Conservation (phyloP, 192 early-diverging fungal species). For the Backusella mclennaniae region DNA sequence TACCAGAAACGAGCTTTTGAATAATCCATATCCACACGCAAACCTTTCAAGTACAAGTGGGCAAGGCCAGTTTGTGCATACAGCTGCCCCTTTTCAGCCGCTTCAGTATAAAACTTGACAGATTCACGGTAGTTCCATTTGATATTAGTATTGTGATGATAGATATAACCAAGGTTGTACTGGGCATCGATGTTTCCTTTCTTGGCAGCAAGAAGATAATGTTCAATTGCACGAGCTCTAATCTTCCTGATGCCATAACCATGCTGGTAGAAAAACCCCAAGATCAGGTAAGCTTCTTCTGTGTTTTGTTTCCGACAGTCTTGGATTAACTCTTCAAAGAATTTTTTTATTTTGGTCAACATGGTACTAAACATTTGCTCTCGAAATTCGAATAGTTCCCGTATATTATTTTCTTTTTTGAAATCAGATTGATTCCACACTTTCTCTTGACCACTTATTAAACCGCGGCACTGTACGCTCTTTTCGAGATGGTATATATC, state of each 20-base stretch:
- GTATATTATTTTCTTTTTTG: not conserved
- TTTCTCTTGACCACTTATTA: not conserved
- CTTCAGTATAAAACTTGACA: not conserved
- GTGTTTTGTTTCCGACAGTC: not conserved
- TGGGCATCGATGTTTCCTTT: not conserved
- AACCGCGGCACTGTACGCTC: not conserved
- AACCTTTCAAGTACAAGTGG: not conserved
- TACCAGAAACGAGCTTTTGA: not conserved
- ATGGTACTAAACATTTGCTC: not conserved
- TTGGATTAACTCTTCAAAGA: not conserved
- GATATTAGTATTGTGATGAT: not conserved
- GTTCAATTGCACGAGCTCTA: not conserved
- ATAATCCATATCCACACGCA: not conserved
- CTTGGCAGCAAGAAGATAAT: not conserved
- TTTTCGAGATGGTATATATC: not conserved
- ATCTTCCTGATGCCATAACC: not conserved
- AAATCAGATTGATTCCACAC: not conserved
- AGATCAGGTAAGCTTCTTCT: not conserved
- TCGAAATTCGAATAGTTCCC: not conserved
- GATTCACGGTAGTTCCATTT: not conserved
- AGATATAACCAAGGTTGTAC: not conserved
- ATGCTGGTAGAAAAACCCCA: not conserved
- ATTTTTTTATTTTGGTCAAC: not conserved
- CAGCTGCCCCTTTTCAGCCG: not conserved
- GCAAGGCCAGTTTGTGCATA: not conserved